A percentile compares a stretch with the other conserved stretches of the same genome.
phyloP scores from a whole-genome alignment of 2,329 filamentous ascomycete genomes.

The Pezizomycotina sp. region DNA sequence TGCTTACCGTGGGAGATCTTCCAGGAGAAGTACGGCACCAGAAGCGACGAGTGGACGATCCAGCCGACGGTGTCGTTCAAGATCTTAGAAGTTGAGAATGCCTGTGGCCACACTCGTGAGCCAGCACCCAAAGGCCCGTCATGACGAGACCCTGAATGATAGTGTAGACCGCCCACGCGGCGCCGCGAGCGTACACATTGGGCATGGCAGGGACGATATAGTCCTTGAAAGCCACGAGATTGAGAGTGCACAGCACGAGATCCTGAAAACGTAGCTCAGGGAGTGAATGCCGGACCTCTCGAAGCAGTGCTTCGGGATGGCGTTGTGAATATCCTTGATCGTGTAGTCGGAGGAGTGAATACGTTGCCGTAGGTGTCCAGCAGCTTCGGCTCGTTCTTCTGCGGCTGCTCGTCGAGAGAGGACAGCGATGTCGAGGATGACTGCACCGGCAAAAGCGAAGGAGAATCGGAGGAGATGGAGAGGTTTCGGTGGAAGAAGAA shows the following conservation, averaged over 20 bases:
- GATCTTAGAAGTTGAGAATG: slow-evolving; percentile 81
- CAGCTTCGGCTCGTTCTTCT: slow-evolving; percentile 37
- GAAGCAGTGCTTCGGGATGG: slow-evolving; percentile 95
- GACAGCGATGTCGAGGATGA: slow-evolving; percentile 86
- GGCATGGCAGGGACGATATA: slow-evolving; percentile 55
- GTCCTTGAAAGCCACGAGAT: slow-evolving; percentile 78
- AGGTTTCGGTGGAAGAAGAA: too few relatives aligned
- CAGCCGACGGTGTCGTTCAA: slow-evolving; percentile 88
- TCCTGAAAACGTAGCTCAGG: slow-evolving; percentile 73
- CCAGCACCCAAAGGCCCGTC: slow-evolving; percentile 89
- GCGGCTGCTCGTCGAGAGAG: slow-evolving; percentile 50
- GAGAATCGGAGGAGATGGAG: too few relatives aligned
- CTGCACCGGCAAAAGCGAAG: too few relatives aligned
- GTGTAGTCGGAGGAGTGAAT: slow-evolving; percentile 91
- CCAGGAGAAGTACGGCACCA: slow-evolving; percentile 98
- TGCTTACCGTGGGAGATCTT: slow-evolving; percentile 98
- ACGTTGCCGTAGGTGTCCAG: slow-evolving; percentile 88
- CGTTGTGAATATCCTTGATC: slow-evolving; percentile 92
- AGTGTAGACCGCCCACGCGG: slow-evolving; percentile 49
- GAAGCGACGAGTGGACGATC: slow-evolving; percentile 70
- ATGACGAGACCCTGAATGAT: slow-evolving; percentile 80
- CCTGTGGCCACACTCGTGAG: slow-evolving; percentile 96
- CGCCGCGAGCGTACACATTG: slow-evolving; percentile 20
- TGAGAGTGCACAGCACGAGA: slow-evolving; percentile 50
- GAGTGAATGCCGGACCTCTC: slow-evolving; percentile 63